Base-by-base conservation (phyloP, 306 rosid species). In the Vigna hirtella region DNA sequence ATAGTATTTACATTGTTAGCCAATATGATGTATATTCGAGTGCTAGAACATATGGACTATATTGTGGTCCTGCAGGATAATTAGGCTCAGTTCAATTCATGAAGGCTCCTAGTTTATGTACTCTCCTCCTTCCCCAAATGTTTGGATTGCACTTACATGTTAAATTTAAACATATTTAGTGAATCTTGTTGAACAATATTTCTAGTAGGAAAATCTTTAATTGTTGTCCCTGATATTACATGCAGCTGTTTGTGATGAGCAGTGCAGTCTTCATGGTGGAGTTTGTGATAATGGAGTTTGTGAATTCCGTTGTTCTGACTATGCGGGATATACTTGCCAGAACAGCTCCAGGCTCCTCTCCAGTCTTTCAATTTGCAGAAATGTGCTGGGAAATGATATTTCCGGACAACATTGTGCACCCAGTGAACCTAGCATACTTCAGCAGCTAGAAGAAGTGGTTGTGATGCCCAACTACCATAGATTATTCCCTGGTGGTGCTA, bases 261-360 rank as follows among this genome's bases (percentile, higher is more conserved):
- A 94, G 82, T 94, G 98, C 87, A 94, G 98, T 80, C 97, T 94
- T 64, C 97, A 94, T 76, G 98, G 98, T 6, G 98, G 98, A 73
- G 98, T 94, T 72, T 94, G 97, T 85, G 98, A 94, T 84, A 87
- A 94, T 82, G 98, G 98, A 65, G 87, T 92, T 70, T 94, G 98
- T 47, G 98, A 94, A 81, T 94, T 94, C 86, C 97, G 98, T 5
- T 94, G 98, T 81, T 92, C 98, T 34, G 98, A 94, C 82, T 94
- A 94, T 52, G 97, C 98, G 6, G 98, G 98, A 76, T 92, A 94
- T 83, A 90, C 97, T 2, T 94, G 98, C 92, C 98, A 90, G 86
- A 94, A 92, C 85, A 94, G 97, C 83, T 87, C 97, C 73, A 68
- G 42, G 80, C 97, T 92, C 71, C 84, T 90, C 58, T 89, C 93